Evolutionary conservation across 331 rosid genomes (phyloP), one percentile per base, ranked within the genome.

Genomic region (Pyracantha coccinea): DNA sequence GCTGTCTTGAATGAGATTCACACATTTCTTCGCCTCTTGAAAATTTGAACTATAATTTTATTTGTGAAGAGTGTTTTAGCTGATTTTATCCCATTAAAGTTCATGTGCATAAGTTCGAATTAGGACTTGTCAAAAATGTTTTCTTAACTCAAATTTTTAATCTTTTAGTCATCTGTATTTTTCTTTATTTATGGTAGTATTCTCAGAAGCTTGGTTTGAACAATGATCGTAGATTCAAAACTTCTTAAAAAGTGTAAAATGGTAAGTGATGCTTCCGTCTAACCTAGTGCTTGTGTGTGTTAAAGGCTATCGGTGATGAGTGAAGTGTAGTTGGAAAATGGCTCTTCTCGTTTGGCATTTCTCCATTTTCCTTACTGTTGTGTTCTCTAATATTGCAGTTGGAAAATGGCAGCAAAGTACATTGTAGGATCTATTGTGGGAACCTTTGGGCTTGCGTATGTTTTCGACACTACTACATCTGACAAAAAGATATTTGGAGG

Each of bases 401-500:
- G 73, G 57, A 80, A 63, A 83, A 90, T 90, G 89, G 65, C 86
- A 15, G 82, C 0, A 52, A 88, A 86, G 81, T 81, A 83, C 73
- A 53, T 90, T 73, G 0, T 83, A 25, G 23, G 83, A 69, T 75
- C 93, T 60, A 0, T 78, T 10, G 1, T 75, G 65, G 96, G 77
- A 69, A 29, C 89, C 29, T 75, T 86, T 78, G 96, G 82, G 27
- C 0, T 88, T 81, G 85, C 91, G n/a, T 90, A 80, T 81, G 13
- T 38, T 14, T 83, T 66, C 38, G 92, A 90, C 78, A 0, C 19
- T 38, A 3, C n/a, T 32, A 15, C 88, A 66, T 59, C 96, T 31
- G 96, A 90, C 31, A 66, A 8, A 20, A 90, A 90, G 87, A 45
- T 88, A 63, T 90, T 88, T 80, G 93, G 92, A 79, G 96, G 96